These are phyloP conservation scores for Aspergillus caelatus DNA, from an alignment of 2,329 filamentous ascomycete species.

Conservation along the genomic window DNA sequence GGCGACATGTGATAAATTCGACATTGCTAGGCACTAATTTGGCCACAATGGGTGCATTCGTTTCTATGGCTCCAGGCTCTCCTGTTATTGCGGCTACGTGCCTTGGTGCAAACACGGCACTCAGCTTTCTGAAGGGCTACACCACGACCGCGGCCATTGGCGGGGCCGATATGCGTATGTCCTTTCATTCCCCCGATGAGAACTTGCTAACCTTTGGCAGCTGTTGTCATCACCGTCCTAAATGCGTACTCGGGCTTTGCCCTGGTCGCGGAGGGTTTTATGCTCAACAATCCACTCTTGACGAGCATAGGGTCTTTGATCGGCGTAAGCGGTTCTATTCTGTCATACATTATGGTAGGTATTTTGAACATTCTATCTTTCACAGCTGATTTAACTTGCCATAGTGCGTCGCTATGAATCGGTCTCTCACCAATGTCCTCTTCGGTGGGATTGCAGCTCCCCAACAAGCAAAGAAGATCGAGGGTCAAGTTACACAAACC, in stretches of 20 bases:
- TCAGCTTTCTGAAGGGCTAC: constrained; percentile 84
- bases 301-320: constrained; percentile 86
- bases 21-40: constrained; percentile 74
- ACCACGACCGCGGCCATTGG: constrained; percentile 88
- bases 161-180: constrained; percentile 82
- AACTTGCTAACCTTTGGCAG: constrained; percentile 38
- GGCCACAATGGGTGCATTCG: constrained; percentile 81
- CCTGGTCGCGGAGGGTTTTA: constrained; percentile 85
- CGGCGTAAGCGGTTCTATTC: constrained; percentile 83
- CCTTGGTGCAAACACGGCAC: constrained; percentile 71
- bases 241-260: constrained; percentile 93
- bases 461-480: constrained; percentile 66
- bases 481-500: constrained; percentile 77
- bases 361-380: background rate
- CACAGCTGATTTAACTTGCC: constrained; percentile 3
- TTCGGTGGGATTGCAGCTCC: constrained; percentile 78
- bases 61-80: constrained; percentile 78
- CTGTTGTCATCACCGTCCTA: constrained; percentile 84
- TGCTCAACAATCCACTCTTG: constrained; percentile 84
- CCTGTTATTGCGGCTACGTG: constrained; percentile 78
- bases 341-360: constrained; percentile 73
- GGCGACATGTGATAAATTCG: constrained; percentile 74
- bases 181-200: background rate
- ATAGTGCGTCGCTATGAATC: constrained; percentile 84
- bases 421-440: constrained; percentile 83